A percentile compares a stretch with the other conserved stretches of the same genome.
These are phyloP conservation scores for Hylodesmum podocarpum DNA, from an alignment of 306 rosid species.

Conservation along the genomic window DNA sequence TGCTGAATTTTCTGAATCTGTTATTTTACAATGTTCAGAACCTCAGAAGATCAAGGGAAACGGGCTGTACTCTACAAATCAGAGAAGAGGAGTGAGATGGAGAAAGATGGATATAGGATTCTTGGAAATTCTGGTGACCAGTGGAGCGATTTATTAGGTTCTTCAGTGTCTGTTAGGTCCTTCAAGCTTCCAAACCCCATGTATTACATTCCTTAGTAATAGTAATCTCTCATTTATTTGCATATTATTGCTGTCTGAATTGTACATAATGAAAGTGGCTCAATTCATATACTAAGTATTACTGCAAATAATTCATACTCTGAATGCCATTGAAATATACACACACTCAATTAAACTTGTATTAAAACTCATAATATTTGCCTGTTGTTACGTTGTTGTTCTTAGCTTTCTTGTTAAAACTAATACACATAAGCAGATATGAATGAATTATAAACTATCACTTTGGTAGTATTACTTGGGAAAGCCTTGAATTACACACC, in stretches of 20 bases:
- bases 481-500: background rate
- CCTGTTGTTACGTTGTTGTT: background rate
- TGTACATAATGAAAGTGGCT: slow-evolving; percentile 26
- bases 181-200: slow-evolving; percentile 98
- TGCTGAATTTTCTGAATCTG: slow-evolving; percentile 17
- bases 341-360: background rate
- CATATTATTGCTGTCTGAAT: slow-evolving; percentile 16
- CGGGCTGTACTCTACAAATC: slow-evolving; percentile 68
- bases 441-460: background rate
- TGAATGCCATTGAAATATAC: background rate
- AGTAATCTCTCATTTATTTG: slow-evolving; percentile 25
- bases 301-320: slow-evolving; percentile 8
- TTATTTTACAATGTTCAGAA: slow-evolving; percentile 44
- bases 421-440: background rate
- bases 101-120: slow-evolving; percentile 71
- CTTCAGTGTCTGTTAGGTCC: slow-evolving; percentile 57
- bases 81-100: slow-evolving; percentile 84
- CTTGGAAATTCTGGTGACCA: slow-evolving; percentile 93
- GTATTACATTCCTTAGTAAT: slow-evolving; percentile 70
- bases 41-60: slow-evolving; percentile 65
- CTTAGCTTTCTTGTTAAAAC: background rate
- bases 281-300: slow-evolving; percentile 13
- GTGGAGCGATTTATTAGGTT: slow-evolving; percentile 90
- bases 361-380: background rate
- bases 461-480: background rate